Percentiles rank a stretch among this genome's conserved stretches.
These are phyloP conservation scores for Cyberlindnera mrakii DNA, from an alignment of 805 yeast genomes.

Conservation along the genomic window DNA sequence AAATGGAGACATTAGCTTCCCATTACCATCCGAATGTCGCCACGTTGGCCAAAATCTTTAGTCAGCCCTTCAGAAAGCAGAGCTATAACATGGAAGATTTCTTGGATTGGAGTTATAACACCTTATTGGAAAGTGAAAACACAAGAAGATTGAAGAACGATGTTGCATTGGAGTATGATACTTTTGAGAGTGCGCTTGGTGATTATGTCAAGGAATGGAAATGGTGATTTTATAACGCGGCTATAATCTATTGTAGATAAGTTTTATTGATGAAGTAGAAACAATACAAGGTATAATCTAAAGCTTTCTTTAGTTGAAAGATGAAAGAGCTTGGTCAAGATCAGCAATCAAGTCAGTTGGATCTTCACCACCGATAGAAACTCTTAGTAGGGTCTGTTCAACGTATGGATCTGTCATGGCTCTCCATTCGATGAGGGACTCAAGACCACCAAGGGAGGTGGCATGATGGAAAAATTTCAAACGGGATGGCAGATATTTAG, in stretches of 20 bases:
- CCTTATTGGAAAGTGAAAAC: slow-evolving; percentile 57
- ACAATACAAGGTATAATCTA: background rate
- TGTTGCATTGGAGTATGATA: slow-evolving; percentile 73
- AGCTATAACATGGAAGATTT: slow-evolving; percentile 90
- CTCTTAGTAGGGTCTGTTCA: slow-evolving; percentile 53
- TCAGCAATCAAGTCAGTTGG: slow-evolving; percentile 73
- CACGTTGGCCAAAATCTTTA: slow-evolving; percentile 79
- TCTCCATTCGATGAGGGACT: slow-evolving; percentile 88
- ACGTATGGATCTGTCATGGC: slow-evolving; percentile 61
- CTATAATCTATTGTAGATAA: no score
- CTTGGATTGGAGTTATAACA: slow-evolving; percentile 79
- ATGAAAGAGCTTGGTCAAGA: slow-evolving; percentile 47
- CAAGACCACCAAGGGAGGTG: slow-evolving; percentile 89
- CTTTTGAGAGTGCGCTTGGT: slow-evolving; percentile 21
- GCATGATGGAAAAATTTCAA: slow-evolving; percentile 80
- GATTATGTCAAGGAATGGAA: slow-evolving; percentile 22
- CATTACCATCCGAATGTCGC: slow-evolving; percentile 97
- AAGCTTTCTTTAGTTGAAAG: slow-evolving; percentile 8
- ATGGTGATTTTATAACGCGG: slow-evolving; percentile 12
- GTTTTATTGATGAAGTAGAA: no score
- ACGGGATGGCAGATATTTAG: slow-evolving; percentile 57
- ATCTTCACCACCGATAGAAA: slow-evolving; percentile 79
- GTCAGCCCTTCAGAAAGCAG: slow-evolving; percentile 85
- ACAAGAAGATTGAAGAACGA: slow-evolving; percentile 61
- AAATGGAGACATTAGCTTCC: slow-evolving; percentile 65